Evolutionary conservation across 768 basidiomycete genomes (phyloP).

Genomic region (Hypholoma fasciculare): DNA sequence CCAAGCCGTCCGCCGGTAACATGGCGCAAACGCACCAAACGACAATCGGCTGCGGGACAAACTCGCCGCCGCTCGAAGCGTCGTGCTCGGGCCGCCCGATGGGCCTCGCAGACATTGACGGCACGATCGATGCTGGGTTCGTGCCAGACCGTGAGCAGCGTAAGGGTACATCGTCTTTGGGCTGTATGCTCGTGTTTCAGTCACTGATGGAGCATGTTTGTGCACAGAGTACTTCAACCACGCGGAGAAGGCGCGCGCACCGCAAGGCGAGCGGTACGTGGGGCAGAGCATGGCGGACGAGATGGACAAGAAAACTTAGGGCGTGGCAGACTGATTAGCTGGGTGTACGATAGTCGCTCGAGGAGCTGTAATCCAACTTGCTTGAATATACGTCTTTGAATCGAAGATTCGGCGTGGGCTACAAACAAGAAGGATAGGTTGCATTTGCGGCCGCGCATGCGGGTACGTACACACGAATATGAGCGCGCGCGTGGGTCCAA

Average conservation of each 20-base stretch:
- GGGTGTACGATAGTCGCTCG: not conserved
- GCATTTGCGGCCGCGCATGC: not conserved
- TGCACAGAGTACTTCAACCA: conserved; percentile 3
- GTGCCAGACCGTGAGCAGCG: conserved; percentile 44
- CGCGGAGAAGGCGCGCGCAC: not conserved
- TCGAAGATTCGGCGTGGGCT: not conserved
- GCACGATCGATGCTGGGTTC: conserved; percentile 24
- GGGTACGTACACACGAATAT: conserved; percentile 2
- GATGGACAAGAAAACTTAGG: conserved; percentile 1
- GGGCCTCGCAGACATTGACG: conserved; percentile 44
- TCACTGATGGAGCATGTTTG: not conserved
- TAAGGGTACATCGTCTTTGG: conserved; percentile 30
- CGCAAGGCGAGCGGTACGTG: not conserved
- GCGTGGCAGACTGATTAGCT: not conserved
- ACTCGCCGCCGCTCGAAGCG: conserved; percentile 55
- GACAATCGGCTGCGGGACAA: conserved; percentile 36
- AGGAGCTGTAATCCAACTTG: not conserved
- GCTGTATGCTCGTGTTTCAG: not conserved
- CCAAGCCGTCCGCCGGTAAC: not conserved
- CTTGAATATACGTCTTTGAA: not conserved
- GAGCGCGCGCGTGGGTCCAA: not conserved
- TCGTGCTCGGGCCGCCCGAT: conserved; percentile 45
- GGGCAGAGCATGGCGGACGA: conserved; percentile 7
- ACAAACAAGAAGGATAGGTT: not conserved
- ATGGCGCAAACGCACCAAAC: not conserved